A percentile compares a stretch with the other conserved stretches of the same genome.
Conservation (phyloP, 2,329 filamentous ascomycete genomes). For the Colletotrichum sidae region DNA sequence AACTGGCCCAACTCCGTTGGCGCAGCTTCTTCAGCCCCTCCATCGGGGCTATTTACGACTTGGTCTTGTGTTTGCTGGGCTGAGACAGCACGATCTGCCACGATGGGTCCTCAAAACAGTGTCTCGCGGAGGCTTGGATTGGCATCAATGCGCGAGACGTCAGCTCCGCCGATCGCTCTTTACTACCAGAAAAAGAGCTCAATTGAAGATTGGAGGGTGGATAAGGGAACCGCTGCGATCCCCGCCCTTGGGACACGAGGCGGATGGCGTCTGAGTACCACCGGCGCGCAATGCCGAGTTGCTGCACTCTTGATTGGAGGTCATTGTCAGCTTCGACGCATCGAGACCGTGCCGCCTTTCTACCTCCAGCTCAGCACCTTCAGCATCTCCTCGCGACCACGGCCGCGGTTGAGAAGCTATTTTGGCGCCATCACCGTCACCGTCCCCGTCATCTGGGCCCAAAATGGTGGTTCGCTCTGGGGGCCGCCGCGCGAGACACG, state of each 20-base stretch:
- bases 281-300: neutral
- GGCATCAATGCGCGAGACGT: neutral
- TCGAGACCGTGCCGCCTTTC: conserved; percentile 6
- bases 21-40: neutral
- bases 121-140: conserved; percentile 2
- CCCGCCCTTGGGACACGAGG: conserved; percentile 3
- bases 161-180: conserved; percentile 7
- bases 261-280: neutral
- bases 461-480: conserved; percentile 2
- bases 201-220: neutral
- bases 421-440: neutral
- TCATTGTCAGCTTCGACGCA: neutral
- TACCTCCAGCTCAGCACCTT: neutral
- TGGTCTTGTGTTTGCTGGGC: neutral
- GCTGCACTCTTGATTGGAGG: conserved; percentile 9
- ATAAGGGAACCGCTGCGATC: neutral
- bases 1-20: neutral
- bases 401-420: neutral
- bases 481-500: neutral
- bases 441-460: neutral
- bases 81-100: neutral
- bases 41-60: neutral
- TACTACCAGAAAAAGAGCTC: conserved; percentile 4
- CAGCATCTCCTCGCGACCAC: neutral
- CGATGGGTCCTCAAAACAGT: neutral